phyloP scores from a whole-genome alignment of 2,329 filamentous ascomycete species.

The Pestalotiopsis sp. region DNA sequence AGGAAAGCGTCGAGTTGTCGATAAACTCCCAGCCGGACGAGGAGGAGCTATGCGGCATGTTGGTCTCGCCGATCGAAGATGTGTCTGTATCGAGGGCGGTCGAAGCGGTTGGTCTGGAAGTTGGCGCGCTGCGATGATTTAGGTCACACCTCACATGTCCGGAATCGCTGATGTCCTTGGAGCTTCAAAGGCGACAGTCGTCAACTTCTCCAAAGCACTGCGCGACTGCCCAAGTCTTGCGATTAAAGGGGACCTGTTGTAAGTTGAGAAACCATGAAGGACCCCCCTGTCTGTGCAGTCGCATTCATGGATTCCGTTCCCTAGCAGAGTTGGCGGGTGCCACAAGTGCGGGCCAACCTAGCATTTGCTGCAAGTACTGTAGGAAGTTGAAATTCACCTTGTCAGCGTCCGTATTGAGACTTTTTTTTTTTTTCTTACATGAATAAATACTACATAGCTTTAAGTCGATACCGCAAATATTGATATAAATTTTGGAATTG shows the following conservation, averaged over 20 bases:
- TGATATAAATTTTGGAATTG: too few species aligned
- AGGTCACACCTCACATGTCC: not conserved
- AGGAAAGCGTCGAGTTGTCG: constrained; percentile 59
- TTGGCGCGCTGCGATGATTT: not conserved
- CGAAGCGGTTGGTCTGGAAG: not conserved
- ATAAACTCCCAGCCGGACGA: constrained; percentile 42
- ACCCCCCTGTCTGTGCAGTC: not conserved
- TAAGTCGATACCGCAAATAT: too few species aligned
- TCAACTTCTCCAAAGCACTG: not conserved
- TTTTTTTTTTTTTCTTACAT: too few species aligned
- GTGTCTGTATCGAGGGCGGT: not conserved
- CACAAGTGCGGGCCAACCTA: not conserved
- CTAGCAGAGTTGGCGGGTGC: not conserved
- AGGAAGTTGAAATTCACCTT: not conserved
- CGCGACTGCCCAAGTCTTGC: not conserved
- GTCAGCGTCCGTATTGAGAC: too few species aligned
- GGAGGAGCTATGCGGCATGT: not conserved
- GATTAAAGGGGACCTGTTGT: not conserved
- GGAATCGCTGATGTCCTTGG: not conserved
- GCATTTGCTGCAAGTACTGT: not conserved
- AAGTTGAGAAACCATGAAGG: not conserved
- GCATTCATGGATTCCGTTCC: not conserved
- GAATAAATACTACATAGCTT: too few species aligned
- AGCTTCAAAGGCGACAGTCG: not conserved
- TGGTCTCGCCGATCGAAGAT: not conserved